A percentile compares a stretch with the other conserved stretches of the same genome.
Conservation (phyloP, 225 moss, liverwort and hornwort genomes). For the Ulota crispa region DNA sequence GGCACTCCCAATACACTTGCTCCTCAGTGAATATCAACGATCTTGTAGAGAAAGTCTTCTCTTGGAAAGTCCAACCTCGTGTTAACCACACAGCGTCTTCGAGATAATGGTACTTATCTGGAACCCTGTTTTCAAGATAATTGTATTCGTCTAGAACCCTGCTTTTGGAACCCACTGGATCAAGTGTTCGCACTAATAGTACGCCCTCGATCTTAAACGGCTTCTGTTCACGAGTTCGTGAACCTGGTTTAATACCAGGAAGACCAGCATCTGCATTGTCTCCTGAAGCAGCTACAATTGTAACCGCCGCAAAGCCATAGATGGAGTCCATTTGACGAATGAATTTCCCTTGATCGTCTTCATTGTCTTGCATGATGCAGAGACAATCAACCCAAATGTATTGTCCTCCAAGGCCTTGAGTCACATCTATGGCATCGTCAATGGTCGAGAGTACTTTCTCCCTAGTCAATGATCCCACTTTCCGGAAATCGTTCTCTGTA, state of each 20-base stretch:
- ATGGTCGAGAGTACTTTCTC: background rate
- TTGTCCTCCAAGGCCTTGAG: background rate
- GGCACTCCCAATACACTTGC: constrained; percentile 26
- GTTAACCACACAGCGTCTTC: background rate
- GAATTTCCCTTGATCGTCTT: background rate
- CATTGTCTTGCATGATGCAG: constrained; percentile 19
- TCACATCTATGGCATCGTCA: constrained; percentile 12
- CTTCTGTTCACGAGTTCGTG: background rate
- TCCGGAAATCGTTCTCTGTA: background rate
- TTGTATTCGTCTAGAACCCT: background rate
- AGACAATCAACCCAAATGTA: constrained; percentile 24
- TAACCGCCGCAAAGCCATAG: background rate
- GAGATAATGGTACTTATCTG: background rate
- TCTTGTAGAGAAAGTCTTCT: background rate
- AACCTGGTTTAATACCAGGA: background rate
- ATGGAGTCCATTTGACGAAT: constrained; percentile 18
- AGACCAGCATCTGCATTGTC: background rate
- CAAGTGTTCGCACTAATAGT: background rate
- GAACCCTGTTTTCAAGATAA: too few relatives aligned
- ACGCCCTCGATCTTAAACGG: background rate
- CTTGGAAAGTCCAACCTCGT: background rate
- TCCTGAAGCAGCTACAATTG: constrained; percentile 1
- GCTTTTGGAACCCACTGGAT: background rate
- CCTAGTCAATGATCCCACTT: background rate
- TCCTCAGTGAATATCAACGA: background rate